phyloP scores from a whole-genome alignment of 306 rosid genomes.

The Trichosanthes truncata region DNA sequence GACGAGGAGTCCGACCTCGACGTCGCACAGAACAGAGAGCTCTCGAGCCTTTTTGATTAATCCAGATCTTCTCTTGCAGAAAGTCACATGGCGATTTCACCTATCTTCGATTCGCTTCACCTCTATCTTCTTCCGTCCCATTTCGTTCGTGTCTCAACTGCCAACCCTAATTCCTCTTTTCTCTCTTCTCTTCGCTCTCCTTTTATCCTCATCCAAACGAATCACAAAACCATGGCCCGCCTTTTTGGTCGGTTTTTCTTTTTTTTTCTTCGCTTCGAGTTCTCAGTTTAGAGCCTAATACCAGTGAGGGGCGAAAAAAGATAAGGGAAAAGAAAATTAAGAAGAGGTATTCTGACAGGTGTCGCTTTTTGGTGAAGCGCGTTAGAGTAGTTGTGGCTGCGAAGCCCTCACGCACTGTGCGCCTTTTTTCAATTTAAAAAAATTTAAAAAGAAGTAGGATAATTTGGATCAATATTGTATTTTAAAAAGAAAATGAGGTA shows the following conservation, averaged over 20 bases:
- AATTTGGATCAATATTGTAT: too few relatives aligned
- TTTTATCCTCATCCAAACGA: background rate
- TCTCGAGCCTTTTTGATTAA: background rate
- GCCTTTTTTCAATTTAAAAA: too few relatives aligned
- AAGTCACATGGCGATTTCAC: conserved; percentile 8
- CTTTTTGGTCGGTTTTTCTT: background rate
- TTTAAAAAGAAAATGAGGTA: too few relatives aligned
- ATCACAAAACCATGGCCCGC: background rate
- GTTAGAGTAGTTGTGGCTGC: too few relatives aligned
- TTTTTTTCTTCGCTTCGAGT: background rate
- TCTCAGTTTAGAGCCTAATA: background rate
- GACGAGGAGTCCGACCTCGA: background rate
- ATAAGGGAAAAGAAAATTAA: too few relatives aligned
- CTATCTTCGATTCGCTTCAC: conserved; percentile 10
- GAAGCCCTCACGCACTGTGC: too few relatives aligned
- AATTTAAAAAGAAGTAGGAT: too few relatives aligned
- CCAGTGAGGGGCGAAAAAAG: background rate
- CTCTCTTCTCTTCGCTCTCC: background rate
- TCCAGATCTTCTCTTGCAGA: conserved; percentile 13
- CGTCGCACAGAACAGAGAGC: conserved; percentile 2
- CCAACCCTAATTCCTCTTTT: background rate
- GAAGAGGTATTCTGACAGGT: too few relatives aligned
- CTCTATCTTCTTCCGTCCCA: conserved; percentile 9
- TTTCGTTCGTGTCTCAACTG: background rate
- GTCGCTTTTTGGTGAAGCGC: too few relatives aligned